Evolutionary conservation across 345 rosid species (phyloP).

Genomic region (Syzygium aqueum): DNA sequence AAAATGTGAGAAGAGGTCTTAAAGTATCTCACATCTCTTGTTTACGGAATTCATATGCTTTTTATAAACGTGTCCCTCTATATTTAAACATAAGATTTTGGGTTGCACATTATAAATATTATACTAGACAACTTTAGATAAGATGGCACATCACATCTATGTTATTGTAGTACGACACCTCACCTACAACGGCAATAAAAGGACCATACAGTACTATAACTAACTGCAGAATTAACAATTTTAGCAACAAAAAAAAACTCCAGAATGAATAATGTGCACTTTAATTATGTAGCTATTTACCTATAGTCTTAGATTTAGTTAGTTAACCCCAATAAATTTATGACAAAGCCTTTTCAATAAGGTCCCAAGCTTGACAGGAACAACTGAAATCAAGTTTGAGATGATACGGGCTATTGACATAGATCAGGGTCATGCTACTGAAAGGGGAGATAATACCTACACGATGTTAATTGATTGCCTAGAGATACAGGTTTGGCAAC

Average conservation of each 20-base stretch:
- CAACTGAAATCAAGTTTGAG: neutral
- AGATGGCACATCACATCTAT: neutral
- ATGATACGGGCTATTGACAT: neutral
- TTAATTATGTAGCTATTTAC: neutral
- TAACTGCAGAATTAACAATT: neutral
- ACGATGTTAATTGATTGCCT: neutral
- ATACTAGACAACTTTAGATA: neutral
- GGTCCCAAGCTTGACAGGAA: neutral
- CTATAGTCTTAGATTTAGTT: neutral
- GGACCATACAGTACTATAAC: neutral
- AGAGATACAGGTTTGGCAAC: neutral
- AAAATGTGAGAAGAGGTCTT: neutral
- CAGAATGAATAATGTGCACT: neutral
- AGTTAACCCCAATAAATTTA: neutral
- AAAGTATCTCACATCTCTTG: accelerated
- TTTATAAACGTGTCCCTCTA: neutral
- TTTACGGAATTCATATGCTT: neutral
- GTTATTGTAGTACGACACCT: neutral
- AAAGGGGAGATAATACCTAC: neutral
- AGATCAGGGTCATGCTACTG: neutral
- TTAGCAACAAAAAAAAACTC: neutral
- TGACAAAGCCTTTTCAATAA: neutral
- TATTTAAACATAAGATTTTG: neutral
- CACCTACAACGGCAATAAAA: neutral
- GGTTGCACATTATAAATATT: neutral